Base-by-base conservation (phyloP, 306 rosid genomes). In the Fragaria ananassa region DNA sequence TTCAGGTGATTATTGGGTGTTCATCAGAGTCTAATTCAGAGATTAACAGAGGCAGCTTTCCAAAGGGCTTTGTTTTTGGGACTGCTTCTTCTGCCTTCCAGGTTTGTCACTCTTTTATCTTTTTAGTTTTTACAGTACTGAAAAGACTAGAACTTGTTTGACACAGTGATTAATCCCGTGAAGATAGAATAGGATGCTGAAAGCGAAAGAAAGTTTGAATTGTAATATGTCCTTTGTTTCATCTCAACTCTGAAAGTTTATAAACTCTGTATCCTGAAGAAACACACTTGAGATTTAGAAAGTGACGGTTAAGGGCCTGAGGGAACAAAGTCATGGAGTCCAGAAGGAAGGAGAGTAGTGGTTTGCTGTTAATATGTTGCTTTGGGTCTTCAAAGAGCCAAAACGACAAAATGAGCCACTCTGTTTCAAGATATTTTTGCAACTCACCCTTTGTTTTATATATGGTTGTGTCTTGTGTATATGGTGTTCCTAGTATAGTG, bases 71-170 rank as follows among this genome's bases (percentile, higher is more conserved):
- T 78, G 92, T 91, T 63, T 93, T 93, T 46, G 98, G 98, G 10
- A 93, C 97, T 14, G 98, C 97, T 25, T 82, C 98, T 81, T 84
- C 98, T 56, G 95, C 97, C 68, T 91, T 89, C 80, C 98, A 89
- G 97, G 97, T 95, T 64, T 4, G 11, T 13, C 68, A 31, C 68
- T 62, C 10, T 61, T 15, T 56, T 27, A 61, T 12, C 39, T 12
- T 60, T 23, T 1, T 3, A 3, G 13, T 18, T 5, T 17, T 10
- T 6, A 1, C 68, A 25, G 18, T 62, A 27, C 39, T 61, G 27
- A 27, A 29, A 60, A n/a, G 27, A 61, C 41, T 61, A 25, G 39
- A 27, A 29, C 66, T 11, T 13, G 19, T 27, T 12, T 60, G 27
- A 1, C 66, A 62, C 41, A 14, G 10, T 62, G 68, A 13, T 4